These are phyloP conservation scores for Alternaria arbusti DNA, from an alignment of 2,329 filamentous ascomycete genomes.

Conservation along the genomic window DNA sequence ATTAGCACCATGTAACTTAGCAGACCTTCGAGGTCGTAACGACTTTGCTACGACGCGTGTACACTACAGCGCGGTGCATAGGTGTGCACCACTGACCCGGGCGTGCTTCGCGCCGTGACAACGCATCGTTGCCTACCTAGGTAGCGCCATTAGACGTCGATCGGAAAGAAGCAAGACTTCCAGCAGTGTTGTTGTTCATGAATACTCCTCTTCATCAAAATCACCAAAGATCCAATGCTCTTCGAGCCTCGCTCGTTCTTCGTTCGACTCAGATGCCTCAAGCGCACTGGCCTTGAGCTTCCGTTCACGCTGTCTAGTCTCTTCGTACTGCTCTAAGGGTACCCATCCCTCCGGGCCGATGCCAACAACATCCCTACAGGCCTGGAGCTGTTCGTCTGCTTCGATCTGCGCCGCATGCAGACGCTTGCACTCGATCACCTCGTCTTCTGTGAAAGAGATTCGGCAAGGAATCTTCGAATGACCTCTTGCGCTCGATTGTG, in stretches of 20 bases:
- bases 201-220: slow-evolving; percentile 40
- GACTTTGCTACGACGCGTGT: no score
- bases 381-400: slow-evolving; percentile 33
- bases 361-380: slow-evolving; percentile 29
- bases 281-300: slow-evolving; percentile 32
- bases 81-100: no score
- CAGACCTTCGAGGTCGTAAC: no score
- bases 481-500: slow-evolving; percentile 3
- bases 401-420: slow-evolving; percentile 29
- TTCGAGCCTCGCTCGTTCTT: slow-evolving; percentile 19
- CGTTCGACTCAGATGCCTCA: slow-evolving; percentile 28
- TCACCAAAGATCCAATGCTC: slow-evolving; percentile 43
- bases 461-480: slow-evolving; percentile 23
- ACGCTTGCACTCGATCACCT: slow-evolving; percentile 25
- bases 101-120: no score
- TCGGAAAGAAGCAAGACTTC: neutral
- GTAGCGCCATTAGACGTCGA: no score
- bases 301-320: slow-evolving; percentile 14
- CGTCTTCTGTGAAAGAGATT: slow-evolving; percentile 27
- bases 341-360: slow-evolving; percentile 38
- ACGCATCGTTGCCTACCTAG: no score
- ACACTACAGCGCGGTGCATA: no score
- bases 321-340: slow-evolving; percentile 31
- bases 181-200: neutral
- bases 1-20: no score